Evolutionary conservation across 305 asterid genomes (phyloP).

Genomic region (Fraxinus baroniana): DNA sequence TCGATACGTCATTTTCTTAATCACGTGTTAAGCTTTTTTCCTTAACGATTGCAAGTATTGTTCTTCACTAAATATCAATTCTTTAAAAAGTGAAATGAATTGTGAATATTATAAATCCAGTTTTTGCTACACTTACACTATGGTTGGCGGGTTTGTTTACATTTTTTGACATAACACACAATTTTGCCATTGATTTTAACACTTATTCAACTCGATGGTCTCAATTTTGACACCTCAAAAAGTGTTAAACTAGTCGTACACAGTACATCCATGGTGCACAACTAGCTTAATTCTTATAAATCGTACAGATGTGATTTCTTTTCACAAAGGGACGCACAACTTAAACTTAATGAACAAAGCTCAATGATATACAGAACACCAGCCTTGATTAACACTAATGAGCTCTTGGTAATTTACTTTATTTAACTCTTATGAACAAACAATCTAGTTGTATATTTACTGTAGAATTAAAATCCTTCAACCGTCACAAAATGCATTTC

Average conservation of each 20-base stretch:
- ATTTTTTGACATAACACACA: neutral
- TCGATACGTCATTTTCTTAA: neutral
- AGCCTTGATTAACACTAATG: neutral
- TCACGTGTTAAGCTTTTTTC: neutral
- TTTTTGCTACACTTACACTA: neutral
- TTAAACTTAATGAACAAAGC: neutral
- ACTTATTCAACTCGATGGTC: neutral
- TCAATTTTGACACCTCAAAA: neutral
- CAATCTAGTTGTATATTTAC: neutral
- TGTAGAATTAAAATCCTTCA: neutral
- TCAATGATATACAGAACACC: neutral
- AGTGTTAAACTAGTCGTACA: neutral
- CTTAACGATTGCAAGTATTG: neutral
- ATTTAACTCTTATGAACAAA: too few species aligned
- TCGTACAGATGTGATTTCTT: neutral
- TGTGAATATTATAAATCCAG: neutral
- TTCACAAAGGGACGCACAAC: neutral
- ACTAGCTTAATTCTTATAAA: neutral
- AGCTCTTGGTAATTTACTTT: neutral
- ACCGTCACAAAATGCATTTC: neutral
- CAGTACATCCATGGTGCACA: neutral
- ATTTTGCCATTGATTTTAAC: neutral
- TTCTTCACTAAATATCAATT: neutral
- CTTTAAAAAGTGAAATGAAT: neutral
- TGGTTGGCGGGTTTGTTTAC: neutral